Evolutionary conservation across 2,329 filamentous ascomycete species (phyloP).

Genomic region (Botrytis fabae): DNA sequence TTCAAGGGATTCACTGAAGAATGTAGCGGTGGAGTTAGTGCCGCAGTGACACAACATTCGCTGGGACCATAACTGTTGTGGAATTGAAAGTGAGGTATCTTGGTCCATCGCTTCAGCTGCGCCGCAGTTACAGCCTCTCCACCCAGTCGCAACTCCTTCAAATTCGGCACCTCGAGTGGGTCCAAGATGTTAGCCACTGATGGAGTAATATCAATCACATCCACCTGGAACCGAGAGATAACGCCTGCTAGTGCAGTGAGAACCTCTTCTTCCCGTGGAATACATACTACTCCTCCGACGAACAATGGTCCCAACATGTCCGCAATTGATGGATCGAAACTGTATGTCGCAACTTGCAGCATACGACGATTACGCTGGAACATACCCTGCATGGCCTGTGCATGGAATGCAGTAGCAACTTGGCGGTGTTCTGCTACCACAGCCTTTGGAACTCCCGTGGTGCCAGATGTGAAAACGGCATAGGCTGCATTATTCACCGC

Average conservation of each 20-base stretch:
- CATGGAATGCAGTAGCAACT: conserved; percentile 10
- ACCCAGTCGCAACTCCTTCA: background rate
- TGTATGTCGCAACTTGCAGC: conserved; percentile 28
- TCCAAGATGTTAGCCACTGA: background rate
- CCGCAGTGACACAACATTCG: background rate
- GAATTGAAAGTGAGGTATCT: conserved; percentile 25
- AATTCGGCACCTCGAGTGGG: background rate
- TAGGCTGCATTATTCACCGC: background rate
- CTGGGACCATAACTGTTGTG: conserved; percentile 26
- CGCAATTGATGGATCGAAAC: conserved; percentile 28
- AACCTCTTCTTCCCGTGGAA: conserved; percentile 29
- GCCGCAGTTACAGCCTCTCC: background rate
- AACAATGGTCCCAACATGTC: conserved; percentile 30
- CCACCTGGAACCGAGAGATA: background rate
- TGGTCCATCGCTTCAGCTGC: background rate
- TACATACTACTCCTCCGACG: conserved; percentile 29
- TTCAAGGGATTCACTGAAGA: background rate
- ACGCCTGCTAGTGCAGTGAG: background rate
- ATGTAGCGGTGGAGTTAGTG: background rate
- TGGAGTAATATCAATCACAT: background rate
- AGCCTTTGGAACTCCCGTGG: conserved; percentile 25
- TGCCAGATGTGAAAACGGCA: background rate
- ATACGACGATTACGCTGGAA: conserved; percentile 21
- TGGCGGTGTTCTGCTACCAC: conserved; percentile 3
- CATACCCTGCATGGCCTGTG: conserved; percentile 11